Conservation (phyloP, 768 basidiomycete species). For the Boletus edulis region DNA sequence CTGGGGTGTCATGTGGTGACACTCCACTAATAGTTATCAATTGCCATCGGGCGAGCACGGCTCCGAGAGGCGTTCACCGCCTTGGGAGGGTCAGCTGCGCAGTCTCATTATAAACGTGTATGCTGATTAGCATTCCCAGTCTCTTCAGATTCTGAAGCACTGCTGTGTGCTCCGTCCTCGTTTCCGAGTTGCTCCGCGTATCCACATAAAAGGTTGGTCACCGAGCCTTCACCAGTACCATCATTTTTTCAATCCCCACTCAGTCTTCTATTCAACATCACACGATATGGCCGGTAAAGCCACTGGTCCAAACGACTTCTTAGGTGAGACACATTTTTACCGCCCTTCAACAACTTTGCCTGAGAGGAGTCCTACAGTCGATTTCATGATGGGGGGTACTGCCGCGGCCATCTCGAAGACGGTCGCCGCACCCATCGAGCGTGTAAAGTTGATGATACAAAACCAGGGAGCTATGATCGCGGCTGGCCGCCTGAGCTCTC, state of each 20-base stretch:
- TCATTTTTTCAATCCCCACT: slow-evolving; percentile 19
- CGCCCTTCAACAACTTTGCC: not conserved
- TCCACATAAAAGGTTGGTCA: slow-evolving; percentile 6
- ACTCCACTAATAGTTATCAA: too few species aligned
- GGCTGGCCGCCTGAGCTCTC: slow-evolving; percentile 35
- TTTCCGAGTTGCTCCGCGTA: too few species aligned
- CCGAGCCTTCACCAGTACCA: too few species aligned
- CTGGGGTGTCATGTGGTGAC: too few species aligned
- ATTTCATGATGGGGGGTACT: slow-evolving; percentile 38
- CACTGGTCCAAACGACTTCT: slow-evolving; percentile 13
- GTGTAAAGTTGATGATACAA: slow-evolving; percentile 39
- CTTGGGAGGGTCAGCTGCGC: not conserved
- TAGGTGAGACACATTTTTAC: slow-evolving; percentile 7
- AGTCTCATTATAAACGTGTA: not conserved
- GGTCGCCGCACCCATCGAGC: slow-evolving; percentile 39
- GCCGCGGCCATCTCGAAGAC: slow-evolving; percentile 38
- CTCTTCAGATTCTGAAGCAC: too few species aligned
- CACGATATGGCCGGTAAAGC: slow-evolving; percentile 6
- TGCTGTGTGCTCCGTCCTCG: too few species aligned
- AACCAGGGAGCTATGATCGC: slow-evolving; percentile 38
- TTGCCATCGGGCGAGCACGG: slow-evolving; percentile 6
- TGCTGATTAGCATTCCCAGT: too few species aligned
- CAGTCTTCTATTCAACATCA: not conserved
- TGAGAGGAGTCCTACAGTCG: slow-evolving; percentile 22
- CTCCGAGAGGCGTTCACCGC: slow-evolving; percentile 2